Evolutionary conservation across 176 grass and related monocot genomes (phyloP).

Genomic region (Musa acuminata): DNA sequence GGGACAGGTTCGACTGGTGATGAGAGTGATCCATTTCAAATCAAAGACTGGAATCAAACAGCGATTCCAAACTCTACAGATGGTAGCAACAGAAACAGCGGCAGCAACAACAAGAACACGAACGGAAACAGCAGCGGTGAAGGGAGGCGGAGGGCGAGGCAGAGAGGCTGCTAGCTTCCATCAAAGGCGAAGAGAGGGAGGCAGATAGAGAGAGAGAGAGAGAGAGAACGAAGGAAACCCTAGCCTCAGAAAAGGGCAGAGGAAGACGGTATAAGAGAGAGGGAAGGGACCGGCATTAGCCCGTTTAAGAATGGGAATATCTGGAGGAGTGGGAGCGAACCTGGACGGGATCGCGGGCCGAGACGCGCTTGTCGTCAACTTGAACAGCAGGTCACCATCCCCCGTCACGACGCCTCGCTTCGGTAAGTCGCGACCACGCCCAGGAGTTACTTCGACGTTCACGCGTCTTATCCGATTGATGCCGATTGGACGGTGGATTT

Average conservation of each 20-base stretch:
- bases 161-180: constrained; percentile 5
- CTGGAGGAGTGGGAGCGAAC: neutral
- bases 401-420: neutral
- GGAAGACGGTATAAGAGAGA: neutral
- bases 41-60: constrained; percentile 5
- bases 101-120: neutral
- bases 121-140: neutral
- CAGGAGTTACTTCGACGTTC: neutral
- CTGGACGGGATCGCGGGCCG: neutral
- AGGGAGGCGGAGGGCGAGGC: neutral
- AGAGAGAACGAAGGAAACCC: neutral
- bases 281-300: neutral
- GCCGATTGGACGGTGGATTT: neutral
- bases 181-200: constrained; percentile 7
- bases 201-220: neutral
- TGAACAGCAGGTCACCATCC: neutral
- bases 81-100: constrained; percentile 8
- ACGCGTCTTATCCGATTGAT: neutral
- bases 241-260: neutral
- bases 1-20: constrained; percentile 59
- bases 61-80: constrained; percentile 19
- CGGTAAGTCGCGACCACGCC: neutral
- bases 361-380: neutral
- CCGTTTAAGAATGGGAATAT: neutral
- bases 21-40: constrained; percentile 49